Conservation (phyloP, 441 rosid species). For the Pelargonium australe region DNA sequence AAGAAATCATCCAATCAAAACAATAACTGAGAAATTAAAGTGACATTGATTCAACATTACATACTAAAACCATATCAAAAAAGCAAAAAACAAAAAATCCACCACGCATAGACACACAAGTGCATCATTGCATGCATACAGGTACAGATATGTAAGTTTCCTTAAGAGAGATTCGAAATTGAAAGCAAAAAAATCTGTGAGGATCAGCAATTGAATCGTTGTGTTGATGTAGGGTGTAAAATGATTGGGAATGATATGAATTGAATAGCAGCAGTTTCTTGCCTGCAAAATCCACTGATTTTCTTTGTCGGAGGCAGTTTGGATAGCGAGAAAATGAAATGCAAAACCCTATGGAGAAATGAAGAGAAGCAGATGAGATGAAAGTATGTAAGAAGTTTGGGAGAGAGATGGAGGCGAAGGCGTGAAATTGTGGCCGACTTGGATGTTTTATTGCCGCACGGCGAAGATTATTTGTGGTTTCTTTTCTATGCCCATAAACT, state of each 20-base stretch:
- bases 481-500: background rate
- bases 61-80: background rate
- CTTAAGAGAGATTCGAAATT: background rate
- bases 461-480: background rate
- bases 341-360: constrained; percentile 4
- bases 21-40: background rate
- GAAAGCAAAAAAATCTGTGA: background rate
- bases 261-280: background rate
- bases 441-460: background rate
- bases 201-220: background rate
- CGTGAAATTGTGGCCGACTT: background rate
- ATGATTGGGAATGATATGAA: background rate
- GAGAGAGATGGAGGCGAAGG: background rate
- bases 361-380: background rate
- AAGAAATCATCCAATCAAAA: background rate
- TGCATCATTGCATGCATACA: background rate
- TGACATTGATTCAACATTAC: background rate
- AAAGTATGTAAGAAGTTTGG: background rate
- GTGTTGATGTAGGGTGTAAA: background rate
- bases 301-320: constrained; percentile 1
- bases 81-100: background rate
- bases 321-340: constrained; percentile 3
- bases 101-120: background rate
- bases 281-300: constrained; percentile 2
- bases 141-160: background rate